Percentiles rank a stretch among this genome's conserved stretches.
Conservation (phyloP, 352 stramenopile species). For the Phytophthora macrochlamydospora region DNA sequence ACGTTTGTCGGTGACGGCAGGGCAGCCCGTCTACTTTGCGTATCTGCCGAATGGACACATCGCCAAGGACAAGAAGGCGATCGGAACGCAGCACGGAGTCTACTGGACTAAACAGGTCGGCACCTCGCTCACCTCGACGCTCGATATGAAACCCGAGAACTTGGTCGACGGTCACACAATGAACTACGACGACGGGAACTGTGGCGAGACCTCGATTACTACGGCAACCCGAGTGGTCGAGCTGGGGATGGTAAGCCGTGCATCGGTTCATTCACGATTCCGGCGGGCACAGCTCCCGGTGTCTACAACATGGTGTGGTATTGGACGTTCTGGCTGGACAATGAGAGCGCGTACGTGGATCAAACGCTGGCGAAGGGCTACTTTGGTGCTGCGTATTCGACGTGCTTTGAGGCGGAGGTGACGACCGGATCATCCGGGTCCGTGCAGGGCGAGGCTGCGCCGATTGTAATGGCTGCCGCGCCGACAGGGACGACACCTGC, state of each 20-base stretch:
- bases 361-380: constrained; percentile 56
- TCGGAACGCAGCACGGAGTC: constrained; percentile 60
- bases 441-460: not conserved
- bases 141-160: constrained; percentile 50
- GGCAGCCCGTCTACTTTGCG: constrained; percentile 49
- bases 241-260: constrained; percentile 67
- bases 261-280: constrained; percentile 58
- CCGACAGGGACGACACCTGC: constrained; percentile 4
- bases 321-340: constrained; percentile 70
- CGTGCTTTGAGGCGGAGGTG: constrained; percentile 68
- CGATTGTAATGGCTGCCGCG: constrained; percentile 4
- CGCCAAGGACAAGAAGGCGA: constrained; percentile 71
- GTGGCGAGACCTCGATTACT: constrained; percentile 54
- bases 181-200: constrained; percentile 69
- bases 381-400: constrained; percentile 71
- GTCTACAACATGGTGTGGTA: constrained; percentile 76
- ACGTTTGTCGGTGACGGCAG: constrained; percentile 44
- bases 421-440: not conserved
- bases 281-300: constrained; percentile 43
- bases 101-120: constrained; percentile 63
- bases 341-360: constrained; percentile 54
- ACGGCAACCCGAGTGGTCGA: constrained; percentile 47
- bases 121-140: constrained; percentile 47
- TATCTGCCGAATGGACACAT: constrained; percentile 70
- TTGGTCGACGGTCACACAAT: constrained; percentile 51